Evolutionary conservation across 768 basidiomycete species (phyloP), one percentile per base, ranked within the genome.

Genomic region (Mycena latifolia): DNA sequence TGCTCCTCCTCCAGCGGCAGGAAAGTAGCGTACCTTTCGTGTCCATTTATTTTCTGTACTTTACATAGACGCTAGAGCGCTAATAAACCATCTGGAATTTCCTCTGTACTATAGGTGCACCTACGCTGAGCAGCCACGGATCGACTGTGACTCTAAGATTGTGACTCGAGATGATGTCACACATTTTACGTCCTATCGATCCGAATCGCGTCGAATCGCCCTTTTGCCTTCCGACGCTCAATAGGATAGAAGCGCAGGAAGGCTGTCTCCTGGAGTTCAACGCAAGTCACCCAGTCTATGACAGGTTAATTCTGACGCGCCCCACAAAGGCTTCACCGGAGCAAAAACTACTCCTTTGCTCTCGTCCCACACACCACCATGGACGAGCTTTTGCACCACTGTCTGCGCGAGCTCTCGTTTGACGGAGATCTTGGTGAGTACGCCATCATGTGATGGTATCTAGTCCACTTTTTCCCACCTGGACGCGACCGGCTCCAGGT

Each of bases 401-500:
- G 92, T 74, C 84, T 95, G 37, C 90, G 91, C 41, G 94, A 97
- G 76, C 83, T 97, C 31, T 88, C 95, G 7, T 96, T 95, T 77
- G 94, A 96, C 72, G 95, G 95, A 7, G 93, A 96, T 75, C 82
- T 94, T 46, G 95, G 95, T 96, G 77, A 82, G 91, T 86, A 61
- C 58, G 43, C 62, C 63, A 75, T 77, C 77, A 79, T 76, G 75
- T 78, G 78, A 78, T 77, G 55, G 33, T 35, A 53, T 61, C 59
- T 55, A 43, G 64, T 67, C 70, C 79, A 72, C 66, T 74, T 67
- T 61, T 61, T 73, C 56, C 57, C 59, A 68, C 62, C 56, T 69
- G 48, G 51, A 61, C 68, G 63, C 59, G 66, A 65, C 55, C 39
- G 39, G n/a, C 55, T 53, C 52, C 59, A 35, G 54, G 55, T 39